phyloP scores from a whole-genome alignment of 257 asterid genomes.

The Przewalskia tangutica region DNA sequence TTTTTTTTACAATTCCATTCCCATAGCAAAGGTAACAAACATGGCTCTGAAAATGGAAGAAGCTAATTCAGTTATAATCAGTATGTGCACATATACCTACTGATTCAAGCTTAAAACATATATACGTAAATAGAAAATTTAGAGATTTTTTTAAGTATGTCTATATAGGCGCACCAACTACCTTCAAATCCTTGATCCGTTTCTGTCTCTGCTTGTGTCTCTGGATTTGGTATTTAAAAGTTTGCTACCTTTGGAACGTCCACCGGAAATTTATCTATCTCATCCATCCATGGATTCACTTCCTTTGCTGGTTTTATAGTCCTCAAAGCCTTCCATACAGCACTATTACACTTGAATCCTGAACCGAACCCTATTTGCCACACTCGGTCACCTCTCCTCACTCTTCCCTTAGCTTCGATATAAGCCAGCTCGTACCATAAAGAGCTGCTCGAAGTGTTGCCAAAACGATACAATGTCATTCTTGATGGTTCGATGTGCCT shows the following conservation, averaged over 20 bases:
- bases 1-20: background rate
- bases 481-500: constrained; percentile 38
- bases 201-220: background rate
- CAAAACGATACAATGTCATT: constrained; percentile 34
- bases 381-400: constrained; percentile 27
- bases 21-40: background rate
- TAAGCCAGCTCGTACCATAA: constrained; percentile 37
- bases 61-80: background rate
- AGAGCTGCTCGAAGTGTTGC: constrained; percentile 38
- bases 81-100: background rate
- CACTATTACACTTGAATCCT: constrained; percentile 36
- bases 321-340: constrained; percentile 35
- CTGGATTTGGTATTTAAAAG: background rate
- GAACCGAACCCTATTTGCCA: constrained; percentile 43
- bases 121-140: too few relatives aligned
- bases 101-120: background rate
- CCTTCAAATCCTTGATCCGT: background rate
- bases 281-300: constrained; percentile 28
- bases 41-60: background rate
- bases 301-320: constrained; percentile 18
- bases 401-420: constrained; percentile 33
- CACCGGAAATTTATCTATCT: constrained; percentile 29
- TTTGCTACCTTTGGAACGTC: constrained; percentile 26
- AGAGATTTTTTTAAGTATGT: background rate
- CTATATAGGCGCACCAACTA: background rate